A percentile compares a stretch with the other conserved stretches of the same genome.
These are phyloP conservation scores for Bryoerythrophyllum caledonicum DNA, from an alignment of 225 moss, liverwort and hornwort genomes.

Conservation along the genomic window DNA sequence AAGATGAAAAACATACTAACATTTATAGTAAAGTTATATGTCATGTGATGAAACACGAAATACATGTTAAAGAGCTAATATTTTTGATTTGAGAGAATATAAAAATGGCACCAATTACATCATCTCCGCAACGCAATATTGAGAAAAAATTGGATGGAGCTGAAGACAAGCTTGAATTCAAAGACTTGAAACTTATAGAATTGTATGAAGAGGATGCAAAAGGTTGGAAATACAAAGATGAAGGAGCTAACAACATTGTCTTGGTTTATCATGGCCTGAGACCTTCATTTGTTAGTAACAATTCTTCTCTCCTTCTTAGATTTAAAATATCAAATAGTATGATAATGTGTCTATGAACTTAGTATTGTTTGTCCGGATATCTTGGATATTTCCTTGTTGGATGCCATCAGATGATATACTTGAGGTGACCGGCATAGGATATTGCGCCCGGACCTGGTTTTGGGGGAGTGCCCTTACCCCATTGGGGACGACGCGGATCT, in stretches of 20 bases:
- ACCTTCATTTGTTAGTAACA: conserved; percentile 52
- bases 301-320: neutral
- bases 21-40: neutral
- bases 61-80: neutral
- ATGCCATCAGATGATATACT: too few relatives aligned
- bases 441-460: too few relatives aligned
- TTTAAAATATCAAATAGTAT: too few relatives aligned
- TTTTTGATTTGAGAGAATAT: neutral
- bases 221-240: conserved; percentile 67
- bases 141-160: conserved; percentile 15
- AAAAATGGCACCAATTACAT: conserved; percentile 25
- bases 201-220: conserved; percentile 46
- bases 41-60: neutral
- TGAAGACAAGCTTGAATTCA: conserved; percentile 39
- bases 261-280: conserved; percentile 58
- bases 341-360: neutral
- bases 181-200: conserved; percentile 29
- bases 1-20: neutral
- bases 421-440: too few relatives aligned
- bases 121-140: neutral
- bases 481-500: too few relatives aligned
- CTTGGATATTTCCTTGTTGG: too few relatives aligned
- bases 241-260: conserved; percentile 72
- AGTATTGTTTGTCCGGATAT: too few relatives aligned
- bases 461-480: too few relatives aligned